Evolutionary conservation across 2,329 filamentous ascomycete species (phyloP), one percentile per base, ranked within the genome.

Genomic region (Lojkania enalia): DNA sequence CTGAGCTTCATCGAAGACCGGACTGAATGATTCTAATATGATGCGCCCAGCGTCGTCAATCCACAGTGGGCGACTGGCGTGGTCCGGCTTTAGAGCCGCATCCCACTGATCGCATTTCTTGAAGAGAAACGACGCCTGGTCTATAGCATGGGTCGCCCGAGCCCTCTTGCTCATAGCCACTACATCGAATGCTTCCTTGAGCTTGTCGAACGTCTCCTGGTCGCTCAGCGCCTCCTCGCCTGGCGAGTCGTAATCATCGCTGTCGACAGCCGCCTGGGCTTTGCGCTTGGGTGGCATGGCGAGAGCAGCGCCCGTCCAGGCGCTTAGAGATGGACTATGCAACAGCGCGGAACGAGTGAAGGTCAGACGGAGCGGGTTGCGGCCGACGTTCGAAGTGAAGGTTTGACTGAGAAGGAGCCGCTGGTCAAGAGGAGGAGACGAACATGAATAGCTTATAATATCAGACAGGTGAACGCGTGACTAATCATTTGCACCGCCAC

Each of bases 1-100:
- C 66, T 96, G 90, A 0, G 90, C 92, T 62, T 91, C 86, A 45
- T 86, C 81, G 45, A 92, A 90, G 44, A 94, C 77, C 2, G 91
- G 88, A 40, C 88, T 92, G 74, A 96, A 97, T 58, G 90, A 95
- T 76, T 99, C 92, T 32, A 97, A 78, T 20, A 95, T 94, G 64
- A 97, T 94, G 52, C 86, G 85, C 25, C 88, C 90, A 35, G 86
- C 77, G 2, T 90, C 88, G 66, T 96, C 90, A 57, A 99, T 94
- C 89, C 90, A 97, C 48, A 97, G 79, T 13, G 94, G 94, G 13
- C 94, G 85, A 63, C 91, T 90, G 52, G 85, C 83, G 73, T 95
- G 90, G 69, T 97, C 92, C 3, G 86, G 83, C 71, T 96, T 97
- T 54, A 96, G 76, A 27, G 82, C 77, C 27, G 96, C 78, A 54